phyloP scores from a whole-genome alignment of 2,329 filamentous ascomycete species.

The Colletotrichum sp. region DNA sequence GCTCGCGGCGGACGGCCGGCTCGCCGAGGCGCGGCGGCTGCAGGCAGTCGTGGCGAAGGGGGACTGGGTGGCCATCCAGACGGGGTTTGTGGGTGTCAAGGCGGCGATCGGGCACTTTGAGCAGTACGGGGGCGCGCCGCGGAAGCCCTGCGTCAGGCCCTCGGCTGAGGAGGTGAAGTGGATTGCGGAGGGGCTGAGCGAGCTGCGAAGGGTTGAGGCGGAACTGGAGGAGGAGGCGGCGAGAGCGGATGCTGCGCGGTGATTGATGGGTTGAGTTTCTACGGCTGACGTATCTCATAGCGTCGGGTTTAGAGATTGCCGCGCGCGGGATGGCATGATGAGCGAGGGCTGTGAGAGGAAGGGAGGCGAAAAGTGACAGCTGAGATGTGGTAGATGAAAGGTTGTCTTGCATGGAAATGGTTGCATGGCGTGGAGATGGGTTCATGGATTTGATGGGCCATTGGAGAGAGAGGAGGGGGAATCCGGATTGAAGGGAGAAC shows the following conservation, averaged over 20 bases:
- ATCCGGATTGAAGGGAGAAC: neutral
- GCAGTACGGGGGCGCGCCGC: conserved; percentile 42
- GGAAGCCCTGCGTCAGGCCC: conserved; percentile 42
- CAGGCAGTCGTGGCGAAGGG: conserved; percentile 52
- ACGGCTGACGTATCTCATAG: neutral
- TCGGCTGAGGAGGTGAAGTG: conserved; percentile 34
- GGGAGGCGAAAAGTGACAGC: neutral
- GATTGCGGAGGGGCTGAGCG: conserved; percentile 40
- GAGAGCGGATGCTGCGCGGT: neutral
- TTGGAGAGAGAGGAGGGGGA: neutral
- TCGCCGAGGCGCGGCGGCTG: conserved; percentile 56
- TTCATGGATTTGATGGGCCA: neutral
- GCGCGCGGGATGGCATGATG: neutral
- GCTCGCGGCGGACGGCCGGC: conserved; percentile 63
- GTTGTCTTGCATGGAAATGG: neutral
- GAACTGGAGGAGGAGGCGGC: conserved; percentile 28
- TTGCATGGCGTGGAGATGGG: neutral
- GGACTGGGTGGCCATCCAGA: conserved; percentile 52
- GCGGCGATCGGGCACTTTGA: conserved; percentile 46
- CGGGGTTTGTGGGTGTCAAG: conserved; percentile 55
- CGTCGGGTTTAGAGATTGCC: neutral
- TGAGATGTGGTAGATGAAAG: neutral
- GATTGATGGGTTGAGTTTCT: neutral
- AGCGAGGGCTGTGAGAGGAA: neutral
- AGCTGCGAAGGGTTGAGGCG: conserved; percentile 36